Base-by-base conservation (phyloP, 164 flowering plant genomes). In the Chimonanthus salicifolius region DNA sequence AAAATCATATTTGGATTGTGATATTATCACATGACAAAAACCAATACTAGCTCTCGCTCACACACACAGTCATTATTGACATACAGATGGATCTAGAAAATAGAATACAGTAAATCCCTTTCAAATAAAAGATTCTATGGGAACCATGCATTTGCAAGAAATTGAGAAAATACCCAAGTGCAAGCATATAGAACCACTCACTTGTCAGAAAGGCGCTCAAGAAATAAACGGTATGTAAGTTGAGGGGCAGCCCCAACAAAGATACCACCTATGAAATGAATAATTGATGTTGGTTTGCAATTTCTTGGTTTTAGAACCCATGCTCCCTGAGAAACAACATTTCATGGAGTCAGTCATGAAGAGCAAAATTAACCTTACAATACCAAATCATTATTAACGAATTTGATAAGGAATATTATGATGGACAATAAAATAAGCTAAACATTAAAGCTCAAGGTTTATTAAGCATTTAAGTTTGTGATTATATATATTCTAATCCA, bases 241-340 rank as follows among this genome's bases (percentile, higher is more conserved):
- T 94, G 99, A 54, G 99, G 99, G 44, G 99, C 99, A 68, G 99
- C 99, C 63, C 99, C 98, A 71, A 94, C 98, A 84, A 94, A 94
- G 60, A 92, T 85, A 43, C 97, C 97, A 70, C 98, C 99, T 79
- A 91, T 73, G 78, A 94, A 94, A 82, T 94, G 97, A 47, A 91
- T 91, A 74, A 94, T 82, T 51, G 85, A 81, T 68, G 77, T 83
- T 45, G 94, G 88, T 73, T 72, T 80, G 50, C 81, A 49, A 76
- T 79, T 83, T 79, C 68, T 85, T 75, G 99, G 99, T 82, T 82
- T 85, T 74, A 94, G 85, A 76, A 92, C 90, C 97, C 97, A 92
- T 71, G 97, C 86, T 67, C 98, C 97, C 96, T 92, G 80, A 67
- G 48, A 80, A 5, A 63, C 58, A 68, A 4, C 7, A 16, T 64